A percentile compares a stretch with the other conserved stretches of the same genome.
phyloP scores from a whole-genome alignment of 1,139 yeast genomes.

The Meyerozyma athensensis region DNA sequence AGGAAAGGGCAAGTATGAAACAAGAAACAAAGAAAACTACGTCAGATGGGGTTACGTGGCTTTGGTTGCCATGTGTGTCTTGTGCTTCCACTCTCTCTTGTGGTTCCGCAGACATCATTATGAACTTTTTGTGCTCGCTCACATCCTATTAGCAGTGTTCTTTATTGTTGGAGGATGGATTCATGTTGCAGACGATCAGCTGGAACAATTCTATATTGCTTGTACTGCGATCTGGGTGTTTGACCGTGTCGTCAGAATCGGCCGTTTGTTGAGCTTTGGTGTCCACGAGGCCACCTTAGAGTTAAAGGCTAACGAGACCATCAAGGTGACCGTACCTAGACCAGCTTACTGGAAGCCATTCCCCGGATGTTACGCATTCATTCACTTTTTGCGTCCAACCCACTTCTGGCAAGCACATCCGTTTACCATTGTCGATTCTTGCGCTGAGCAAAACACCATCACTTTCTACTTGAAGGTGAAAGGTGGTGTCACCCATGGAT shows the following conservation, averaged over 20 bases:
- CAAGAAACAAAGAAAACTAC: constrained; percentile 35
- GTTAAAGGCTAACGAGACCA: constrained; percentile 43
- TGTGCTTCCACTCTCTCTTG: constrained; percentile 45
- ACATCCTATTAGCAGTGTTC: constrained; percentile 52
- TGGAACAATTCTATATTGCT: constrained; percentile 45
- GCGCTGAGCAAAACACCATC: constrained; percentile 30
- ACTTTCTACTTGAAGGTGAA: constrained; percentile 39
- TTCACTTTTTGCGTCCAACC: constrained; percentile 48
- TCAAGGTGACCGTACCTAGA: constrained; percentile 31
- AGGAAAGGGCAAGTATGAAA: constrained; percentile 29
- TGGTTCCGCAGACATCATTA: constrained; percentile 54
- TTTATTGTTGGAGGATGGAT: constrained; percentile 57
- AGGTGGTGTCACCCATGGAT: constrained; percentile 34
- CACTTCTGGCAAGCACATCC: constrained; percentile 75
- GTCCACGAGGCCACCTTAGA: constrained; percentile 44
- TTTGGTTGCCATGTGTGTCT: constrained; percentile 29
- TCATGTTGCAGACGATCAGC: constrained; percentile 47
- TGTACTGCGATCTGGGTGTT: constrained; percentile 59
- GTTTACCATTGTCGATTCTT: constrained; percentile 36
- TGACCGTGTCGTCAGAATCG: constrained; percentile 52
- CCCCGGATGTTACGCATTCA: constrained; percentile 64
- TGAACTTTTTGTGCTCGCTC: constrained; percentile 59
- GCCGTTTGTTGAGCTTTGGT: constrained; percentile 48
- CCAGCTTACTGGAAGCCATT: constrained; percentile 38
- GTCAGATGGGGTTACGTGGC: constrained; percentile 57